Percentiles rank a stretch among this genome's conserved stretches.
Evolutionary conservation across 495 filamentous ascomycete genomes (phyloP).

Genomic region (Neurospora hispaniola): DNA sequence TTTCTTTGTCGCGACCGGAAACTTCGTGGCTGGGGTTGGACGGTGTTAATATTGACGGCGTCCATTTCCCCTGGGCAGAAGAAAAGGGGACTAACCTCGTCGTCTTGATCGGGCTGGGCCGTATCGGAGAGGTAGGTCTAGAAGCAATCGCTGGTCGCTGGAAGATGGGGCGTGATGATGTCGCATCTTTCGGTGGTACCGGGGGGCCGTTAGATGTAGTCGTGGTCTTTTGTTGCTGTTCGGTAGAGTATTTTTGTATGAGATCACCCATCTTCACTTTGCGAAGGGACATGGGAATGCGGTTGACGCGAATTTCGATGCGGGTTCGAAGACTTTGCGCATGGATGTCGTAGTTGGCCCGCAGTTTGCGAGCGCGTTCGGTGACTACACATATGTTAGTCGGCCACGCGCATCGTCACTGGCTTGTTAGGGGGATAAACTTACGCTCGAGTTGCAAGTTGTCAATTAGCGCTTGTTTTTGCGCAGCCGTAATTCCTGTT

Average conservation of each 20-base stretch:
- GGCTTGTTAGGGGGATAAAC: slow-evolving; percentile 16
- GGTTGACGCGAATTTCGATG: slow-evolving; percentile 89
- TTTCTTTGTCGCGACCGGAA: slow-evolving; percentile 67
- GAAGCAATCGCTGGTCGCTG: neutral
- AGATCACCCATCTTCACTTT: slow-evolving; percentile 79
- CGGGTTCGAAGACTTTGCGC: slow-evolving; percentile 73
- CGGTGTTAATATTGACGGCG: slow-evolving; percentile 1
- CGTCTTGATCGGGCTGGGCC: slow-evolving; percentile 39
- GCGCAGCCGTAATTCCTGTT: slow-evolving; percentile 56
- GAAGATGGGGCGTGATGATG: slow-evolving; percentile 6
- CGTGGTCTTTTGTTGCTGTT: slow-evolving; percentile 12
- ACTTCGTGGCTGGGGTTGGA: slow-evolving; percentile 46
- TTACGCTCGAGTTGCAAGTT: slow-evolving; percentile 89
- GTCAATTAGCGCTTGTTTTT: slow-evolving; percentile 84
- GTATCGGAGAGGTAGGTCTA: slow-evolving; percentile 14
- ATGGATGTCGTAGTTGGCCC: slow-evolving; percentile 82
- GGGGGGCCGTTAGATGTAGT: slow-evolving; percentile 12
- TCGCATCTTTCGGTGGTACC: slow-evolving; percentile 25
- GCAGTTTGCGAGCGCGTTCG: slow-evolving; percentile 81
- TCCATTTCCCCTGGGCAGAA: neutral
- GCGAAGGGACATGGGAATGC: slow-evolving; percentile 72
- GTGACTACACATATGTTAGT: slow-evolving; percentile 51
- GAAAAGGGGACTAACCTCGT: slow-evolving; percentile 43
- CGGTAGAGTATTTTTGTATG: slow-evolving; percentile 34
- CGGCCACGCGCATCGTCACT: neutral